Evolutionary conservation across 73 alveolate genomes (phyloP), one percentile per base, ranked within the genome.

Genomic region (Uronychia setigera): DNA sequence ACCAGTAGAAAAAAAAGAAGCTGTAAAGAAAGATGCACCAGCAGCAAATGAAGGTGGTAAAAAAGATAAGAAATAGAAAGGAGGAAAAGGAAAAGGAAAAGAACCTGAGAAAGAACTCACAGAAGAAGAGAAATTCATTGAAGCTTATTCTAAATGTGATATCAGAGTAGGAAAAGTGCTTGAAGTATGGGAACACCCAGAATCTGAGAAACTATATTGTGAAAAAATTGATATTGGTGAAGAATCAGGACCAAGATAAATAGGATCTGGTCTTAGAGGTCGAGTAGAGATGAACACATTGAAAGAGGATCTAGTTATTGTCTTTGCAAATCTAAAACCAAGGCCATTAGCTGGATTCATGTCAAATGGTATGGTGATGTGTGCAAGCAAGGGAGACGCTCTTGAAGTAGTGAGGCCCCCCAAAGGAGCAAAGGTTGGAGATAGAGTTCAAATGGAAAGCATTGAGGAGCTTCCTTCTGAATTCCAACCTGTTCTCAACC

Each of bases 291-390:
- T 96, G 31, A 98, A 95, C 79, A 97, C 96, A 80, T 85, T 98
- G 95, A 74, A 84, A 76, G 92, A 89, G 59, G 98, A 99, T 33
- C 88, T 88, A 35, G 99, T 96, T 0, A 94, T 96, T 46, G 99
- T 97, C 27, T 87, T 95, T 35, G 98, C 97, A 26, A 98, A 98
- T 90, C 88, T 98, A 35, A 95, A 97, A 93, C 93, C 98, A 35
- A 93, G 98, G 87, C 97, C 97, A 85, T 87, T 98, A 77, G 98
- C 97, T 74, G 99, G 99, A 32, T 96, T 97, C 92, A 83, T 81
- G 78, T 92, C 98, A 29, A 94, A 97, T 87, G 99, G 99, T 25
- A 98, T 98, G 99, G 96, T 98, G 60, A 60, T 98, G 85, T 94
- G 99, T 75, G 96, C 99, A 46, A 76, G 95, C 1, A 88, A 67